Evolutionary conservation across 306 rosid genomes (phyloP).

Genomic region (Cotoneaster glaucophyllus): DNA sequence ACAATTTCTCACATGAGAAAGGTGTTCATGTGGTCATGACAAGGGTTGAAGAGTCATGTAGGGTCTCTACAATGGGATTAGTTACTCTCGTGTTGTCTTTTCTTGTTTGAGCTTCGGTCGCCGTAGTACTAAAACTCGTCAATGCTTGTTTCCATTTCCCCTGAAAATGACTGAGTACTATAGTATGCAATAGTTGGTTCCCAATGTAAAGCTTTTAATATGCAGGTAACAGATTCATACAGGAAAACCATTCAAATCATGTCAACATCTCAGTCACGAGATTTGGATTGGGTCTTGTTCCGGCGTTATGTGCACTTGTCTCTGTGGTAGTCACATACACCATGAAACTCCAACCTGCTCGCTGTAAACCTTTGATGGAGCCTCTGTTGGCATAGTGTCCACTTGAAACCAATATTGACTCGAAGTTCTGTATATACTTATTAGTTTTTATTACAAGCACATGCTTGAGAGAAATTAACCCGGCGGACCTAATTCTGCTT

Average conservation of each 20-base stretch:
- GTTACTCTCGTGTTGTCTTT: no score
- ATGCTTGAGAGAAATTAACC: background rate
- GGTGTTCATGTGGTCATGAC: no score
- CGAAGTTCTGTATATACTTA: background rate
- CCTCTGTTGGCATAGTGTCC: slow-evolving; percentile 48
- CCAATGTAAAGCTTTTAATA: background rate
- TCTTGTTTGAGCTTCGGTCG: no score
- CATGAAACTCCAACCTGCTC: slow-evolving; percentile 58
- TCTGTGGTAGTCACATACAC: slow-evolving; percentile 57
- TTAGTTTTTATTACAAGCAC: background rate
- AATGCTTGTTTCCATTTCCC: background rate
- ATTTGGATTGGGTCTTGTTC: slow-evolving; percentile 76
- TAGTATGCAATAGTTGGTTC: background rate
- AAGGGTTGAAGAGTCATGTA: no score
- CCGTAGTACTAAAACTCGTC: no score
- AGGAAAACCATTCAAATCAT: slow-evolving; percentile 5
- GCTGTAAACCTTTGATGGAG: slow-evolving; percentile 42
- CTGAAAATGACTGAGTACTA: no score
- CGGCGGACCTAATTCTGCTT: background rate
- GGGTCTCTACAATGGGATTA: no score
- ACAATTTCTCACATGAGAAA: no score
- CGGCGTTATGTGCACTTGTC: slow-evolving; percentile 55
- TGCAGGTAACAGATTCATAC: slow-evolving; percentile 45
- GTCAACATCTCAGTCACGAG: slow-evolving; percentile 54
- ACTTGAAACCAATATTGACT: background rate